These are phyloP conservation scores for Anthostomella pinea DNA, from an alignment of 2,329 filamentous ascomycete genomes.

Conservation along the genomic window DNA sequence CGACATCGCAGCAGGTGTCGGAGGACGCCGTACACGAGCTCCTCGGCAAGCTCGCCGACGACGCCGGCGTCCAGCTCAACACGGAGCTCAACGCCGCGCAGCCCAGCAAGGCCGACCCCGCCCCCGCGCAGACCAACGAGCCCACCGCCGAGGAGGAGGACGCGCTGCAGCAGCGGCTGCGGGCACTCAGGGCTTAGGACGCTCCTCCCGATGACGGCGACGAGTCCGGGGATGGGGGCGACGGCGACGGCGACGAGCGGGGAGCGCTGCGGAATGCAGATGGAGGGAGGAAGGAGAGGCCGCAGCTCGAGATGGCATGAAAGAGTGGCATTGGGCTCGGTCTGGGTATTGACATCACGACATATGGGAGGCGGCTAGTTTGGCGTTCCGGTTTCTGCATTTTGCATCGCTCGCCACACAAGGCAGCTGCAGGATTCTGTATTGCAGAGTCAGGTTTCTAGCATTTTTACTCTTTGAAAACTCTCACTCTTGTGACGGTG, in stretches of 20 bases:
- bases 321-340: no score
- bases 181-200: slow-evolving; percentile 51
- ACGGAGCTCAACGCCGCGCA: slow-evolving; percentile 65
- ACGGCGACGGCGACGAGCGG: not conserved
- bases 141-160: slow-evolving; percentile 78
- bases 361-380: no score
- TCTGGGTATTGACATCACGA: no score
- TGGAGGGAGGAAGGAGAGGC: not conserved
- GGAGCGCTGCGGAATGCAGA: not conserved
- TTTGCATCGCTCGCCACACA: no score
- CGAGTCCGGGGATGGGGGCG: slow-evolving; percentile 2
- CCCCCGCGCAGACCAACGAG: slow-evolving; percentile 49
- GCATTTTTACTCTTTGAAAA: no score
- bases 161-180: slow-evolving; percentile 61
- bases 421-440: no score
- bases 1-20: slow-evolving; percentile 69
- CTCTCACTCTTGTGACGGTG: no score
- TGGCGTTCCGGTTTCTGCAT: no score
- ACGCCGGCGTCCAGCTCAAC: slow-evolving; percentile 78
- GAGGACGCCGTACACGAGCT: slow-evolving; percentile 84
- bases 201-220: slow-evolving; percentile 7
- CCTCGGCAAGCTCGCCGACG: slow-evolving; percentile 82
- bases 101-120: slow-evolving; percentile 56
- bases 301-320: no score
- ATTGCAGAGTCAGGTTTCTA: no score